Conservation (phyloP, 2,329 filamentous ascomycete genomes). For the Claviceps lovelessii region DNA sequence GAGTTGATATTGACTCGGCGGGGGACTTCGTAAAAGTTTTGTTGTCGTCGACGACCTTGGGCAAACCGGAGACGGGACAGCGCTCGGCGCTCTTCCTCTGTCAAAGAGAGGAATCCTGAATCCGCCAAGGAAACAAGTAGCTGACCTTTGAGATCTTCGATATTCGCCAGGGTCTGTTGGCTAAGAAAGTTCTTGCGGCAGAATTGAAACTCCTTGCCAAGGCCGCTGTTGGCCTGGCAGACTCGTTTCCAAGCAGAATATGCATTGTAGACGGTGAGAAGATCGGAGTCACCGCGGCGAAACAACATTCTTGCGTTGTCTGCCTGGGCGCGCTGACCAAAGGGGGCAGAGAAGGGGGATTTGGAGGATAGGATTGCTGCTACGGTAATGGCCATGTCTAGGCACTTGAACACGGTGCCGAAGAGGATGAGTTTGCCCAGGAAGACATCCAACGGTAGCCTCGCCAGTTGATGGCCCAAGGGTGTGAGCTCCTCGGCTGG, state of each 20-base stretch:
- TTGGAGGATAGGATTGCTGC: constrained; percentile 91
- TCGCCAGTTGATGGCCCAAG: constrained; percentile 72
- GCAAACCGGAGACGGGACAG: constrained; percentile 57
- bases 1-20: constrained; percentile 60
- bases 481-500: constrained; percentile 69
- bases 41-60: constrained; percentile 39
- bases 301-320: constrained; percentile 68
- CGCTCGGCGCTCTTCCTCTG: constrained; percentile 53
- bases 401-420: constrained; percentile 73
- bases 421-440: constrained; percentile 85
- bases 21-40: constrained; percentile 71
- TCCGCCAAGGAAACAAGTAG: constrained; percentile 74
- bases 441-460: constrained; percentile 83
- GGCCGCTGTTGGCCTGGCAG: constrained; percentile 48
- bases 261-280: constrained; percentile 86
- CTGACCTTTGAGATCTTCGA: constrained; percentile 91
- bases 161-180: constrained; percentile 74
- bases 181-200: constrained; percentile 91
- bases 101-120: constrained; percentile 66
- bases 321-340: constrained; percentile 69
- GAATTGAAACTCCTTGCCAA: constrained; percentile 69
- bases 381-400: constrained; percentile 82
- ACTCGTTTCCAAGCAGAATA: constrained; percentile 80
- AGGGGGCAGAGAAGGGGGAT: constrained; percentile 78
- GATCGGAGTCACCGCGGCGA: constrained; percentile 75